A percentile compares a stretch with the other conserved stretches of the same genome.
Conservation (phyloP, 805 yeast genomes). For the Groenewaldozyma tartarivorans region DNA sequence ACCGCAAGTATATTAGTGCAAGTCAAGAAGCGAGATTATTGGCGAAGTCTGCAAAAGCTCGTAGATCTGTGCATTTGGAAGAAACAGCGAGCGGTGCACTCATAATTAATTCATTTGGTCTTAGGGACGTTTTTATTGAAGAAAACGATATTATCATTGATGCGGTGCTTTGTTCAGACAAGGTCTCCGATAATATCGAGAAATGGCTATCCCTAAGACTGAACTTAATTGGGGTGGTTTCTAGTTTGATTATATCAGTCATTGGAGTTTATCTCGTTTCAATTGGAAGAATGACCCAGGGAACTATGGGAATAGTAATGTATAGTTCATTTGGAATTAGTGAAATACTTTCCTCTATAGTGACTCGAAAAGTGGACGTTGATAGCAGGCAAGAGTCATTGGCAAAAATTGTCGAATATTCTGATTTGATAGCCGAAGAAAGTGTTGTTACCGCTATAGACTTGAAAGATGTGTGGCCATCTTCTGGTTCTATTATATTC, state of each 20-base stretch:
- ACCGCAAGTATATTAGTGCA: neutral
- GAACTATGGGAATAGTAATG: constrained; percentile 92
- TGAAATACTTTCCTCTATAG: no score
- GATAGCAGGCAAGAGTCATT: constrained; percentile 60
- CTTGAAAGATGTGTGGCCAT: constrained; percentile 68
- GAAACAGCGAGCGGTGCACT: neutral
- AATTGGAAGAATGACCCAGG: constrained; percentile 50
- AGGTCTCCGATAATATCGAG: no score
- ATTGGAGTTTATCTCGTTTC: no score
- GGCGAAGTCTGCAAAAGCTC: neutral
- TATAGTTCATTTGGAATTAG: no score
- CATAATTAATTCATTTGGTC: neutral
- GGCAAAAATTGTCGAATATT: no score
- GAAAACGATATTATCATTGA: no score
- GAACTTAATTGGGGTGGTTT: constrained; percentile 45
- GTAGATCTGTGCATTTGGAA: neutral
- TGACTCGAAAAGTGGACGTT: constrained; percentile 84
- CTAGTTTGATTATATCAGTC: no score
- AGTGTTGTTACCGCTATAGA: no score
- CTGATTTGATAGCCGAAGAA: no score
- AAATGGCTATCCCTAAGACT: constrained; percentile 18
- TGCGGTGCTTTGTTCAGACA: no score
- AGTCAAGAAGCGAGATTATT: neutral
- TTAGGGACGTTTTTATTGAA: neutral
- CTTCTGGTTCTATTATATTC: constrained; percentile 47